Base-by-base conservation (phyloP, 768 basidiomycete genomes). In the Ephemerocybe angulata region DNA sequence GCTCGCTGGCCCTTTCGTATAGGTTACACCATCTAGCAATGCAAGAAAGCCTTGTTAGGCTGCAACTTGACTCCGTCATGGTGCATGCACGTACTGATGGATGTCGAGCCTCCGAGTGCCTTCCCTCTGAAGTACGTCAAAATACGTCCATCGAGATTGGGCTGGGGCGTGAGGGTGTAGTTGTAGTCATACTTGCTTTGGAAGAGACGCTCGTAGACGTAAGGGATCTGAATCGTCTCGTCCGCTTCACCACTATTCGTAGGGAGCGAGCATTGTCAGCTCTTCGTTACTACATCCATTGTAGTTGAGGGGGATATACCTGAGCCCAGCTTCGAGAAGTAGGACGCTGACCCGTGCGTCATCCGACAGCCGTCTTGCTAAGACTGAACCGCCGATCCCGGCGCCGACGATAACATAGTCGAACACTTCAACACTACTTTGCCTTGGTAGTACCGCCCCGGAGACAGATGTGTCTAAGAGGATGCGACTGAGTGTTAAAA, bases 301-400 rank as follows among this genome's bases (percentile, higher is more conserved):
- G n/a, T n/a, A n/a, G n/a, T 41, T 35, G 8, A 13, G 38, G 21
- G 5, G 38, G 38, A 41, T 5, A 17, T 47, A 66, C 65, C 58
- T 58, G 24, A 54, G 57, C 2, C 68, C 67, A 30, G 67, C 65
- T 48, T 72, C 72, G 3, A 73, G 56, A 2, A 72, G 54, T 8
- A 73, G 67, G 15, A 73, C 67, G 11, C 53, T 61, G 25, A 60
- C 49, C 4, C 55, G 50, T 3, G 63, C 55, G 61, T 76, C 65
- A 51, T 72, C 70, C 2, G 68, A 60, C 1, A 72, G 59, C 4
- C 72, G 59, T 37, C 65, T 70, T 6, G 70, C 70, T 3, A 73
- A 33, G 17, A 70, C 68, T 43, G 60, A 65, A 31, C 72, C 72
- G 1, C 25, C 17, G 25, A 28, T 28, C 28, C n/a, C 28, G 30